Base-by-base conservation (phyloP, 2,329 filamentous ascomycete species). In the Talaromyces sp. region DNA sequence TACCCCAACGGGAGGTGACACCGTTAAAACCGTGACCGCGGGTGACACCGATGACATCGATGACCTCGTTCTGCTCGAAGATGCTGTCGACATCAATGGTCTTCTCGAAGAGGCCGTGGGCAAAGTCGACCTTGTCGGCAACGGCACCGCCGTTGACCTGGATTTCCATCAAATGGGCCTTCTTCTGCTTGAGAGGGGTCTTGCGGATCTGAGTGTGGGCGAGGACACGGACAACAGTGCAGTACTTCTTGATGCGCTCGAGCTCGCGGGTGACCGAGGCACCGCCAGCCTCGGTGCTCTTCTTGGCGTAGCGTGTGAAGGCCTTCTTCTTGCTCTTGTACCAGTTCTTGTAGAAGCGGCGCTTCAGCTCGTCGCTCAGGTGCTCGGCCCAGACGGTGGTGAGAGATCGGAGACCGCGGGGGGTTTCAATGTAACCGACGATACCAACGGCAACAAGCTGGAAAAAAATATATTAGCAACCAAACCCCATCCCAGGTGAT, bases 271-370 rank as follows among this genome's bases (percentile, higher is more conserved):
- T 92, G 85, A 98, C 89, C 76, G 91, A 92, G 72, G 90, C 84
- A 75, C 91, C 93, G 82, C 81, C 90, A 84, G 83, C 89, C 86
- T 98, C 93, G 68, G 93, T 92, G 89, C 98, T 91, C 89, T 96
- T 93, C 91, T 98, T 99, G 86, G 95, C 91, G 84, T 99, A 99
- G 87, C 96, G 97, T 87, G 95, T 99, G 86, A 99, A 99, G 66
- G 95, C 95, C 93, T 99, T 99, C 91, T 97, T 98, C 93, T 99
- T 99, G 87, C 88, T 92, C 90, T 96, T 96, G 90, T 99, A 99
- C 95, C 95, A 99, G 90, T 99, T 99, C 92, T 98, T 98, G 91
- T 99, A 99, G 91, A 99, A 99, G 79, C 95, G 91, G 77, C 95
- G 91, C 89, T 96, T 96, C 82, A 99, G 79, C 85, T 98, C 95